Evolutionary conservation across 2,329 filamentous ascomycete genomes (phyloP).

Genomic region (Trichoderma sp.): DNA sequence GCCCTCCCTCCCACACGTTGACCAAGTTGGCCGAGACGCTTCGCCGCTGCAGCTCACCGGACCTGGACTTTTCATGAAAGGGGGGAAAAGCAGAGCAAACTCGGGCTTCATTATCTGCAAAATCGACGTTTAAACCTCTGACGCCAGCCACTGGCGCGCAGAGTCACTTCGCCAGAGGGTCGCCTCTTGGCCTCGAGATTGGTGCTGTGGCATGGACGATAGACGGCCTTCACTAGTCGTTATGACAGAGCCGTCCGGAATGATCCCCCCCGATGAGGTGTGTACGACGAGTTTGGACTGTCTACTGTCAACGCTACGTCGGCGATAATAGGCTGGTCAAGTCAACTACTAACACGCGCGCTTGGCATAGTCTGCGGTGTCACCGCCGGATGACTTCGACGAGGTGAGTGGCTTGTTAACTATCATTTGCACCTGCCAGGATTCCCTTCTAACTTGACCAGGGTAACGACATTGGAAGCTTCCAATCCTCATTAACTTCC

Average conservation of each 20-base stretch:
- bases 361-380: conserved; percentile 16
- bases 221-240: conserved; percentile 6
- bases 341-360: conserved; percentile 7
- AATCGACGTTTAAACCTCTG: neutral
- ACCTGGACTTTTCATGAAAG: neutral
- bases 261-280: conserved; percentile 19
- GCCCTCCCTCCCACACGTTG: neutral
- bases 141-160: neutral
- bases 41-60: neutral
- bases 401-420: conserved; percentile 4
- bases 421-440: neutral
- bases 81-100: neutral
- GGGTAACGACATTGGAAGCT: conserved; percentile 24
- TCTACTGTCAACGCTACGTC: neutral
- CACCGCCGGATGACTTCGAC: conserved; percentile 31
- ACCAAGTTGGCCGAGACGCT: neutral
- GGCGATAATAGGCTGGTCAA: neutral
- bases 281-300: neutral
- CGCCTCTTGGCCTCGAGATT: neutral
- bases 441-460: conserved; percentile 29
- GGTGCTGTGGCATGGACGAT: neutral
- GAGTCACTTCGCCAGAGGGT: conserved; percentile 4
- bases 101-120: neutral
- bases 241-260: conserved; percentile 18
- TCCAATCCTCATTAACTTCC: conserved; percentile 29